Conservation (phyloP, 2,329 filamentous ascomycete genomes). For the Ramularia endophylla region DNA sequence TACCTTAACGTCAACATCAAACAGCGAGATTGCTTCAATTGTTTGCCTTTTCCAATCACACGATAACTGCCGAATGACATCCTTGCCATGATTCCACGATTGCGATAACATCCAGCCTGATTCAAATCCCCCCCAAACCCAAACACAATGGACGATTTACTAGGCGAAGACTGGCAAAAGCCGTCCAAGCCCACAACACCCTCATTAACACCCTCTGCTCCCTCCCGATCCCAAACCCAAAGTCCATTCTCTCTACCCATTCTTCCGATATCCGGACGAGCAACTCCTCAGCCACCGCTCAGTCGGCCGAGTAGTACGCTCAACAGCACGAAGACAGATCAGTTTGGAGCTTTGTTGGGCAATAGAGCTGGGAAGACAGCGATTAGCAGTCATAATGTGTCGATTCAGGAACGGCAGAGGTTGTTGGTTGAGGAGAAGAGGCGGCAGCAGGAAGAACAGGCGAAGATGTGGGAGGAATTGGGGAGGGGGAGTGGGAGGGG, state of each 20-base stretch:
- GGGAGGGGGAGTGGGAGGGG: conserved; percentile 37
- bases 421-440: conserved; percentile 73
- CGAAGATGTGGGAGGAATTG: conserved; percentile 57
- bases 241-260: conserved; percentile 30
- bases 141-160: conserved; percentile 42
- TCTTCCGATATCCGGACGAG: conserved; percentile 33
- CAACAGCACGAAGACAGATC: conserved; percentile 55
- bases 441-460: conserved; percentile 68
- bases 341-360: conserved; percentile 70
- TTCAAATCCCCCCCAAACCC: background rate
- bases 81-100: background rate
- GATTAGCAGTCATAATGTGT: conserved; percentile 62
- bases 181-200: conserved; percentile 22
- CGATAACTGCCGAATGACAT: background rate
- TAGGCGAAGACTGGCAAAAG: conserved; percentile 43
- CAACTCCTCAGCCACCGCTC: conserved; percentile 22
- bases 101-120: conserved; percentile 2
- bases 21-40: background rate
- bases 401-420: conserved; percentile 58
- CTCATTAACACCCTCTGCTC: conserved; percentile 22
- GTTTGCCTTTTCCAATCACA: background rate
- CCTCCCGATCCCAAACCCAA: conserved; percentile 29
- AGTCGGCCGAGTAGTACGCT: conserved; percentile 37
- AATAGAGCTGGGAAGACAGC: conserved; percentile 54
- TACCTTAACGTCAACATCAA: background rate